A percentile compares a stretch with the other conserved stretches of the same genome.
phyloP scores from a whole-genome alignment of 1,139 yeast genomes.

The Saccharomyces hybrid region DNA sequence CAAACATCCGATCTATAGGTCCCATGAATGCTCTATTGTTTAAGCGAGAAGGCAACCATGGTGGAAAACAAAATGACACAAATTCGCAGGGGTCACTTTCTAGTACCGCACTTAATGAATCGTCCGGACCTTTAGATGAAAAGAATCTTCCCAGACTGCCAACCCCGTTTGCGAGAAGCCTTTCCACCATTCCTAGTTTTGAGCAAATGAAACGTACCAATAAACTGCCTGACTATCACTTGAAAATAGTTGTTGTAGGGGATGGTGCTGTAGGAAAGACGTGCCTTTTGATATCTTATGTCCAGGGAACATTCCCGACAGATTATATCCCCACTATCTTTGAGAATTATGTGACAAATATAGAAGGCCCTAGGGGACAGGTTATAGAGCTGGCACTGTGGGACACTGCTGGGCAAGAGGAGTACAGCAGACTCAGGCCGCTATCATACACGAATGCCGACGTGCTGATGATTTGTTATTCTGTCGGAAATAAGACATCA shows the following conservation, averaged over 20 bases:
- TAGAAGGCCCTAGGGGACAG: slow-evolving; percentile 42
- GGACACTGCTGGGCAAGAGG: slow-evolving; percentile 97
- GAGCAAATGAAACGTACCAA: slow-evolving; percentile 17
- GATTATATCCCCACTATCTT: slow-evolving; percentile 85
- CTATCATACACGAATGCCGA: slow-evolving; percentile 79
- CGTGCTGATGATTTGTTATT: slow-evolving; percentile 65
- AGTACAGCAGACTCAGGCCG: slow-evolving; percentile 78
- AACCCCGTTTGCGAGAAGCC: slow-evolving; percentile 20
- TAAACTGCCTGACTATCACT: slow-evolving; percentile 17
- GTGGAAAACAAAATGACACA: neutral
- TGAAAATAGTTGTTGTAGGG: slow-evolving; percentile 79
- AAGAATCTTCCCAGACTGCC: slow-evolving; percentile 9
- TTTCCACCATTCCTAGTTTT: slow-evolving; percentile 24
- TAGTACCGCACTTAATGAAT: neutral
- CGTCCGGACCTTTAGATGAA: neutral
- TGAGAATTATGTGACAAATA: slow-evolving; percentile 71
- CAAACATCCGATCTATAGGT: neutral
- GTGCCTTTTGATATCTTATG: slow-evolving; percentile 71
- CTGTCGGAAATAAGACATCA: slow-evolving; percentile 57
- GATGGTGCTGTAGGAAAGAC: slow-evolving; percentile 96
- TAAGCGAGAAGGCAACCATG: neutral
- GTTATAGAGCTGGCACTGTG: slow-evolving; percentile 67
- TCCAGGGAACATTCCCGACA: slow-evolving; percentile 67
- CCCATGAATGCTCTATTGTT: neutral
- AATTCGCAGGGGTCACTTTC: neutral